Evolutionary conservation across 2,329 filamentous ascomycete species (phyloP), one percentile per base, ranked within the genome.

Genomic region (Dendrostoma leiphaemia): DNA sequence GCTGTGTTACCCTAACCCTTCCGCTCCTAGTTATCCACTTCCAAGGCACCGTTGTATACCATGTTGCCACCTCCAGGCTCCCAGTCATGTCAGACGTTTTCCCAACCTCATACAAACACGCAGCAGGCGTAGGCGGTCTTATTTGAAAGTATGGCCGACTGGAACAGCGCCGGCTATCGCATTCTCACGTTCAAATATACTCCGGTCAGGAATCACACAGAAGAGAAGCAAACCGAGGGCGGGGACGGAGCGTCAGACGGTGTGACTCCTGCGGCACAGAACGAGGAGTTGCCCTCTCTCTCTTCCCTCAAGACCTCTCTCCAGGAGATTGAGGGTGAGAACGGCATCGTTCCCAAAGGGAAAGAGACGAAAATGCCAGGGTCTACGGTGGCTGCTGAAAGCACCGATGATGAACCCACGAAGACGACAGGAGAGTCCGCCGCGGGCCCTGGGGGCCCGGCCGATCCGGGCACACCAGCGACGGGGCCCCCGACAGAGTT

Each of bases 401-500:
- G n/a, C n/a, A n/a, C n/a, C n/a, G n/a, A n/a, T n/a, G n/a, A n/a
- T n/a, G n/a, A n/a, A n/a, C n/a, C n/a, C n/a, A 17, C 7, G 13
- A 29, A 15, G 6, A 7, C 15, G 10, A 32, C 28, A 24, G 13
- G n/a, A 2, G 21, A 15, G 35, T 6, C 24, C 38, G 17, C 10
- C 13, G 1, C 21, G 15, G 38, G 5, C 1, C 4, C 29, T 2
- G n/a, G 26, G 19, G 10, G 21, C 5, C 19, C 21, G 21, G 35
- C 7, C 15, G 37, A 23, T 21, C 4, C 37, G 37, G 17, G 37
- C 9, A 10, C 24, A 24, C n/a, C 23, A 40, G 12, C 15, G 15
- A 13, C n/a, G 19, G 8, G 23, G 13, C 35, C 21, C 19, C 6
- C 15, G 3, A n/a, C 43, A 15, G 6, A 40, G 19, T 71, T 73